Evolutionary conservation across 768 basidiomycete genomes (phyloP).

Genomic region (Pleurotus tuoliensis): DNA sequence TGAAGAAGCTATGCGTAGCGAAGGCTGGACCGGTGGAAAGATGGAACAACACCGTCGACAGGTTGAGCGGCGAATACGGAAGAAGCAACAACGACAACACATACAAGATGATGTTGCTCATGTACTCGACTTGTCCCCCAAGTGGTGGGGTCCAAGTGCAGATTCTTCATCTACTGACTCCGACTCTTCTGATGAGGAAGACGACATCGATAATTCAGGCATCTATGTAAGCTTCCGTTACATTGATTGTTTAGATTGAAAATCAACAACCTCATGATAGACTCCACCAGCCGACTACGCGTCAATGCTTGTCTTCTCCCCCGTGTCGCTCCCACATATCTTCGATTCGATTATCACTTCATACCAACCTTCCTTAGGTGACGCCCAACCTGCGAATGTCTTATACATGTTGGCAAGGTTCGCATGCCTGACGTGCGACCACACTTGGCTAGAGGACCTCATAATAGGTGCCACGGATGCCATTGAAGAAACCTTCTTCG

Average conservation of each 20-base stretch:
- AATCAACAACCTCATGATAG: slow-evolving; percentile 31
- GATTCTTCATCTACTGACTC: slow-evolving; percentile 40
- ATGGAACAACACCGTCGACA: slow-evolving; percentile 65
- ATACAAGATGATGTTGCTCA: slow-evolving; percentile 58
- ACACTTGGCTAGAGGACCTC: slow-evolving; percentile 89
- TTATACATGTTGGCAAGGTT: slow-evolving; percentile 90
- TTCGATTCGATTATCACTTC: slow-evolving; percentile 80
- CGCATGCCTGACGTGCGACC: slow-evolving; percentile 88
- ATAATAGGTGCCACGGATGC: slow-evolving; percentile 87
- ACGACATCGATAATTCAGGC: slow-evolving; percentile 42
- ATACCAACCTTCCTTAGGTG: slow-evolving; percentile 65
- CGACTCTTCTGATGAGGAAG: slow-evolving; percentile 40
- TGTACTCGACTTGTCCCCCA: slow-evolving; percentile 49
- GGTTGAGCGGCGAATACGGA: slow-evolving; percentile 55
- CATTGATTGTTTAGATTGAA: background rate
- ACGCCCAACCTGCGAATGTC: slow-evolving; percentile 86
- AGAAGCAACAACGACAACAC: slow-evolving; percentile 46
- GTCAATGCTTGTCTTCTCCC: slow-evolving; percentile 92
- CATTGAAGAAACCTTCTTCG: slow-evolving; percentile 91
- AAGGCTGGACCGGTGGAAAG: slow-evolving; percentile 77
- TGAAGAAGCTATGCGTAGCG: slow-evolving; percentile 82
- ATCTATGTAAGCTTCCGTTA: slow-evolving; percentile 35
- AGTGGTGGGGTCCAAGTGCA: slow-evolving; percentile 56
- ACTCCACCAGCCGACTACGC: slow-evolving; percentile 75
- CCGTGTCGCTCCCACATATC: slow-evolving; percentile 69